Evolutionary conservation across 306 rosid species (phyloP).

Genomic region (Aeschynomene evenia): DNA sequence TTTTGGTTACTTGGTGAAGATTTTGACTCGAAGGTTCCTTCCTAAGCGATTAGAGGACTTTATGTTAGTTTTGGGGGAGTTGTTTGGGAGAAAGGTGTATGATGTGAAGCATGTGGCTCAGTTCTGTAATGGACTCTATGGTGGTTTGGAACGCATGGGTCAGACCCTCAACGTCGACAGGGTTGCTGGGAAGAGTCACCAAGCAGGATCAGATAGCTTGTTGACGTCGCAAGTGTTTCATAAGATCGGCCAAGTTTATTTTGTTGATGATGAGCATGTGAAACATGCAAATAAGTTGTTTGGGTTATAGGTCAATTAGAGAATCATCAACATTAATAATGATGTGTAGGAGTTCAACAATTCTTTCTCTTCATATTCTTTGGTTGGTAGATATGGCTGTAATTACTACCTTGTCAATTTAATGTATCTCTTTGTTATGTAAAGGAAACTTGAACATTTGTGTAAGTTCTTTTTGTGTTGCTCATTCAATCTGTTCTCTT

Average conservation of each 20-base stretch:
- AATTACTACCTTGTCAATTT: no score
- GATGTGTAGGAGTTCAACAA: no score
- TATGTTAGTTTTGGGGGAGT: constrained; percentile 28
- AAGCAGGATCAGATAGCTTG: constrained; percentile 85
- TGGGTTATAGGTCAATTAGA: neutral
- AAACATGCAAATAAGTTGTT: constrained; percentile 46
- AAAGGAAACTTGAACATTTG: no score
- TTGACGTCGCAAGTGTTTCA: constrained; percentile 77
- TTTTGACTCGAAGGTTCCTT: constrained; percentile 43
- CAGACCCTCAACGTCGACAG: constrained; percentile 58
- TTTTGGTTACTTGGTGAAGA: constrained; percentile 72
- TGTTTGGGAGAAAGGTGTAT: constrained; percentile 59
- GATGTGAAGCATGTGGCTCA: constrained; percentile 72
- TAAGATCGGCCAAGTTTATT: constrained; percentile 64
- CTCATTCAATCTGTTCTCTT: no score
- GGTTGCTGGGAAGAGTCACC: constrained; percentile 75
- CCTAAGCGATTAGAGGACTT: constrained; percentile 51
- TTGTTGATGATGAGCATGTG: constrained; percentile 53
- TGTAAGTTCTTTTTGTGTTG: no score
- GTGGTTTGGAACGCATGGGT: constrained; percentile 71
- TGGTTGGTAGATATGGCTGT: no score
- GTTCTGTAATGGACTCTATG: constrained; percentile 60
- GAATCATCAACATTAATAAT: no score
- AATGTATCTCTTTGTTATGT: no score
- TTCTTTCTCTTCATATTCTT: no score